Evolutionary conservation across 768 basidiomycete genomes (phyloP).

Genomic region (Hericium alpestre): DNA sequence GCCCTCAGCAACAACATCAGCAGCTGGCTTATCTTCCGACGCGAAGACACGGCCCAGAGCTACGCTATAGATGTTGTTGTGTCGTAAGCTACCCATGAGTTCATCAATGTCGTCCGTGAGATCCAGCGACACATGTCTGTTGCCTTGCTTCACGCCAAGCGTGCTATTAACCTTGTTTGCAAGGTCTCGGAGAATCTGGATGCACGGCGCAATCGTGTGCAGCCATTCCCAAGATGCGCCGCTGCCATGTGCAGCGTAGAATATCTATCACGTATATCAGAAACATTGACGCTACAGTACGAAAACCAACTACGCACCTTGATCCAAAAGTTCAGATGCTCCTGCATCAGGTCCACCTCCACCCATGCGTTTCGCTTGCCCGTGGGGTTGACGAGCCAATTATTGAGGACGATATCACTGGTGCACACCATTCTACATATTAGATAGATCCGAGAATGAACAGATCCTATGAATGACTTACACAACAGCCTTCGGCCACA

Average conservation of each 20-base stretch:
- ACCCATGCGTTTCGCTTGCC: constrained; percentile 17
- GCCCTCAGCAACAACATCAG: neutral
- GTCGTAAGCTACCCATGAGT: neutral
- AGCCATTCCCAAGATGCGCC: constrained; percentile 28
- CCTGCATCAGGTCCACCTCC: constrained; percentile 24
- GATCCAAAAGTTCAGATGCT: constrained; percentile 25
- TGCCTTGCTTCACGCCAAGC: constrained; percentile 23
- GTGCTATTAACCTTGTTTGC: constrained; percentile 15
- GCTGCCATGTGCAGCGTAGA: constrained; percentile 24
- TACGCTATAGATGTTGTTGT: neutral
- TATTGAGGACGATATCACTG: constrained; percentile 21
- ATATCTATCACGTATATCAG: constrained; percentile 3
- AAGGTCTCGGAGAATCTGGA: constrained; percentile 18
- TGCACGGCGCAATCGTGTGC: constrained; percentile 19
- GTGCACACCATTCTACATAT: neutral
- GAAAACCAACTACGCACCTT: constrained; percentile 14
- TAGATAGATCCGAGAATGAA: neutral
- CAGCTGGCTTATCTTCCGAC: neutral
- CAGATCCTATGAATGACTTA: neutral
- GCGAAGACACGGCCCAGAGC: neutral
- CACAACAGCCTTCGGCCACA: constrained; percentile 11
- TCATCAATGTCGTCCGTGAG: constrained; percentile 21
- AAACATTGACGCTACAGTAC: too few species aligned
- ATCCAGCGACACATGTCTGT: constrained; percentile 20
- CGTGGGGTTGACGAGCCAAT: constrained; percentile 24